These are phyloP conservation scores for Symbiotaphrina buchneri DNA, from an alignment of 495 filamentous ascomycete genomes.

Conservation along the genomic window DNA sequence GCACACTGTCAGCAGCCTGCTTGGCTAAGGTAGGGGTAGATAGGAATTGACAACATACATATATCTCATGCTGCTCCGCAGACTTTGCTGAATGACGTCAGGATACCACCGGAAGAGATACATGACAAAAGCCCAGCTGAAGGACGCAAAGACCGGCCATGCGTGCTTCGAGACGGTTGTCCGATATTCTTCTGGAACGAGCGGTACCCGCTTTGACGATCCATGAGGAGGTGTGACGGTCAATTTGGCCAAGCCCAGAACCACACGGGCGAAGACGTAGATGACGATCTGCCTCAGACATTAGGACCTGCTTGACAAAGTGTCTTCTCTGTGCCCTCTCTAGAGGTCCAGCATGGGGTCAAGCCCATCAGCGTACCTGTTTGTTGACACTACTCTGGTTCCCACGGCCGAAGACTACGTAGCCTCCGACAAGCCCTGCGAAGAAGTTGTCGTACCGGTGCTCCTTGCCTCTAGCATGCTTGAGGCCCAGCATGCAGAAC, in stretches of 20 bases:
- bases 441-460: constrained; percentile 64
- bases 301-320: too few species aligned
- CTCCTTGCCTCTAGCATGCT: constrained; percentile 19
- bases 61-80: constrained; percentile 94
- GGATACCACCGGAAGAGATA: constrained; percentile 84
- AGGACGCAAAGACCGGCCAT: constrained; percentile 76
- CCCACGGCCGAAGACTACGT: constrained; percentile 74
- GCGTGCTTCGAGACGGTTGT: constrained; percentile 38
- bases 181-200: constrained; percentile 18
- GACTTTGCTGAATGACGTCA: constrained; percentile 65
- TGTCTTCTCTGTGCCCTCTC: background rate
- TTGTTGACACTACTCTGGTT: constrained; percentile 67
- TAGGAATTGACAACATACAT: constrained; percentile 42
- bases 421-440: constrained; percentile 79
- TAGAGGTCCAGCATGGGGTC: background rate
- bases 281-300: constrained; percentile 90
- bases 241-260: constrained; percentile 63
- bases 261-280: constrained; percentile 87
- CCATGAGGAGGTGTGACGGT: constrained; percentile 31
- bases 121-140: constrained; percentile 89
- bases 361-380: too few species aligned
- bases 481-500: constrained; percentile 31
- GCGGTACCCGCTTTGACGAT: constrained; percentile 10
- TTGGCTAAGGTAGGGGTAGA: background rate
- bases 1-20: background rate